Evolutionary conservation across 768 basidiomycete genomes (phyloP).

Genomic region (Xanthoconium purpureum): DNA sequence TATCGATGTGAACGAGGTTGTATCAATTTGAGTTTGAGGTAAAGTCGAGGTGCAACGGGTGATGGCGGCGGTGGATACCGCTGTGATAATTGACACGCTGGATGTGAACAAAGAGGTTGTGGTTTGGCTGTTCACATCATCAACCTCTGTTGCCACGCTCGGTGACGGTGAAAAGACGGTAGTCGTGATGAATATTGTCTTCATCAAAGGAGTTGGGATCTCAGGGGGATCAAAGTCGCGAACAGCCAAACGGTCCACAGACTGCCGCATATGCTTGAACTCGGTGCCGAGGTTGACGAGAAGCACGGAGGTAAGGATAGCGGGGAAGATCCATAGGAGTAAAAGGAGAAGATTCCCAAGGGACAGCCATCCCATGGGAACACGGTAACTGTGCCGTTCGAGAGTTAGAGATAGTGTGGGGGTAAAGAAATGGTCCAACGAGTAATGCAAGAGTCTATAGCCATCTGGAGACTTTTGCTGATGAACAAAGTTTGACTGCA

Average conservation of each 20-base stretch:
- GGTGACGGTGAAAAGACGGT: constrained; percentile 19
- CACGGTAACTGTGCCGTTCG: constrained; percentile 3
- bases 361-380: constrained; percentile 9
- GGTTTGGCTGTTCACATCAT: constrained; percentile 1
- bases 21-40: constrained; percentile 8
- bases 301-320: constrained; percentile 15
- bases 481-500: constrained; percentile 57
- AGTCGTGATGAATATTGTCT: constrained; percentile 33
- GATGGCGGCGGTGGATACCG: constrained; percentile 1
- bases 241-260: constrained; percentile 21
- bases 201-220: constrained; percentile 2
- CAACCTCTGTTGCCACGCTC: neutral
- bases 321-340: constrained; percentile 16
- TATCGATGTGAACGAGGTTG: constrained; percentile 6
- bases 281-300: constrained; percentile 28
- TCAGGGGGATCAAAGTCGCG: constrained; percentile 6
- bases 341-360: constrained; percentile 13
- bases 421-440: constrained; percentile 54
- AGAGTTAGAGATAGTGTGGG: constrained; percentile 46
- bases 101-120: constrained; percentile 4
- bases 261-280: constrained; percentile 23
- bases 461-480: constrained; percentile 41
- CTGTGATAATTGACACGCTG: constrained; percentile 7
- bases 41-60: constrained; percentile 5
- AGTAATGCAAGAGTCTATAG: constrained; percentile 53